Percentiles rank a stretch among this genome's conserved stretches.
Conservation (phyloP, 2,329 filamentous ascomycete genomes). For the Lachnellula suecica region DNA sequence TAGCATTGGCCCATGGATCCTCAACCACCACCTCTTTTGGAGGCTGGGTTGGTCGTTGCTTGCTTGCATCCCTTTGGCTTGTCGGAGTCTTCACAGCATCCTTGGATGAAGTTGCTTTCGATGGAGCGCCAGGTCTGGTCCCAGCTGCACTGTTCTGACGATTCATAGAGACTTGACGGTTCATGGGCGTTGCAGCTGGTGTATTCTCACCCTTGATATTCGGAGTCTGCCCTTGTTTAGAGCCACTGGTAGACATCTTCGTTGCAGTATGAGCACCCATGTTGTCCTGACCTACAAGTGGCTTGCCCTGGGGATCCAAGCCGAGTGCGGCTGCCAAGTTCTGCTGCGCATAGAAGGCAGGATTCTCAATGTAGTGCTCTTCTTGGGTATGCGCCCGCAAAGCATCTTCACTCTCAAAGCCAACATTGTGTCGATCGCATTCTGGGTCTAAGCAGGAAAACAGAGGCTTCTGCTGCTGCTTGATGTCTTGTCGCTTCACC, state of each 20-base stretch:
- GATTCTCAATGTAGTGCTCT: conserved; percentile 57
- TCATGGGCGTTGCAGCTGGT: conserved; percentile 45
- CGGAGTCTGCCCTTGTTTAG: conserved; percentile 42
- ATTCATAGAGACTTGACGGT: conserved; percentile 47
- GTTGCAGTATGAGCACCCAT: conserved; percentile 35
- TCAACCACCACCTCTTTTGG: conserved; percentile 16
- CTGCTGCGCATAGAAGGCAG: conserved; percentile 51
- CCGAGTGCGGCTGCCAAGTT: conserved; percentile 49
- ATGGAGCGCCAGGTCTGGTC: conserved; percentile 33
- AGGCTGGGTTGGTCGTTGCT: conserved; percentile 28
- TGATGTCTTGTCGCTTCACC: conserved; percentile 27
- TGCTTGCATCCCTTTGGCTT: conserved; percentile 26
- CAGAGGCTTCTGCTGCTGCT: conserved; percentile 23
- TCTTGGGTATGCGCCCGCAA: conserved; percentile 54
- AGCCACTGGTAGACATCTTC: conserved; percentile 28
- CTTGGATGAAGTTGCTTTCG: conserved; percentile 21
- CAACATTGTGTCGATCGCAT: conserved; percentile 50
- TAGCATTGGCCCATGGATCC: conserved; percentile 43
- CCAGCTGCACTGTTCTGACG: conserved; percentile 46
- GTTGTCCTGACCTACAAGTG: conserved; percentile 3
- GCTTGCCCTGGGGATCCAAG: conserved; percentile 49
- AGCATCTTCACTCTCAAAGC: conserved; percentile 55
- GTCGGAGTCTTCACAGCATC: conserved; percentile 21
- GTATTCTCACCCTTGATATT: conserved; percentile 36
- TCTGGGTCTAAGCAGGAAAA: conserved; percentile 49